Evolutionary conservation across 129 eudicot genomes (phyloP).

Genomic region (Saussurea involucrata): DNA sequence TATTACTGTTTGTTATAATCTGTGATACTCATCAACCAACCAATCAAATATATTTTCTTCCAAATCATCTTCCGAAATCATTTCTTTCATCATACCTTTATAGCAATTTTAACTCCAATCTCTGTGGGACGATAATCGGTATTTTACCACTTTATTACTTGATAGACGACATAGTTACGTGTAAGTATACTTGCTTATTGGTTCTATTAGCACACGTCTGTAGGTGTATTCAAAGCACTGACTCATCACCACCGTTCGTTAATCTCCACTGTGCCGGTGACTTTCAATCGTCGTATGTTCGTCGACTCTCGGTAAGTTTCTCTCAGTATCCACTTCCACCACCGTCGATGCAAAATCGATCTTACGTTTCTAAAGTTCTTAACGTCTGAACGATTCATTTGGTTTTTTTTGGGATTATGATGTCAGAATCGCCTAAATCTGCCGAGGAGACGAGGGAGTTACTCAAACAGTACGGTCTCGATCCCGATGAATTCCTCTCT

Average conservation of each 20-base stretch:
- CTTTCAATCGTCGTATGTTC: conserved; percentile 32
- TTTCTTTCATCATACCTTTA: too few species aligned
- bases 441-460: conserved; percentile 56
- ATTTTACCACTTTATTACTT: too few species aligned
- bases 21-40: too few species aligned
- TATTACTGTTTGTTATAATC: too few species aligned
- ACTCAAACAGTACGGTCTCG: conserved; percentile 70
- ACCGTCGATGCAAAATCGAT: not conserved
- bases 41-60: too few species aligned
- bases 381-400: not conserved
- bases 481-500: conserved; percentile 78
- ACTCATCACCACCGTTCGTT: conserved; percentile 24
- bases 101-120: too few species aligned
- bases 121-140: too few species aligned
- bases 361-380: not conserved
- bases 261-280: conserved; percentile 26
- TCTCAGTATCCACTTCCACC: not conserved
- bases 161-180: too few species aligned
- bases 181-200: too few species aligned
- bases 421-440: conserved; percentile 45
- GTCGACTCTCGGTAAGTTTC: conserved; percentile 54
- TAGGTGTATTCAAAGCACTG: too few species aligned
- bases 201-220: too few species aligned
- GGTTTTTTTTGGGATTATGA: not conserved
- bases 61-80: too few species aligned